These are phyloP conservation scores for Loxodes magnus DNA, from an alignment of 73 alveolate species.

Conservation along the genomic window DNA sequence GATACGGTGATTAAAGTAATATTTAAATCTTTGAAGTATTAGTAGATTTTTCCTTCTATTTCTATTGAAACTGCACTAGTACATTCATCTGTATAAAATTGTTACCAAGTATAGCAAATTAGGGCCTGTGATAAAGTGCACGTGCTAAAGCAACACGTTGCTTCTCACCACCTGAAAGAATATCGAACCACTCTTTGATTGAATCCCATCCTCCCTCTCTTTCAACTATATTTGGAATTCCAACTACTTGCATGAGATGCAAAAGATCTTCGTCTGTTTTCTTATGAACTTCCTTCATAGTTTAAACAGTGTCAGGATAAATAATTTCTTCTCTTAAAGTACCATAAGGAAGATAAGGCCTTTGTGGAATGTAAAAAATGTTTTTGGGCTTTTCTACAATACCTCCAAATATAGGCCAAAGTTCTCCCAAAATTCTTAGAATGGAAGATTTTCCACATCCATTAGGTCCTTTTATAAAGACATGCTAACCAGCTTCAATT, in stretches of 20 bases:
- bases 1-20: slow-evolving; percentile 77
- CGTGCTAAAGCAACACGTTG: slow-evolving; percentile 88
- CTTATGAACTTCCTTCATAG: slow-evolving; percentile 8
- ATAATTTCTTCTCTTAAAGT: slow-evolving; percentile 45
- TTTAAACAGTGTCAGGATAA: slow-evolving; percentile 34
- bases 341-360: slow-evolving; percentile 54
- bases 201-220: slow-evolving; percentile 56
- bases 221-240: background rate
- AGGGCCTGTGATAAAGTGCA: slow-evolving; percentile 73
- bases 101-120: slow-evolving; percentile 64
- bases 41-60: slow-evolving; percentile 65
- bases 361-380: slow-evolving; percentile 55
- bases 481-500: slow-evolving; percentile 66
- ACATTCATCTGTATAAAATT: slow-evolving; percentile 55
- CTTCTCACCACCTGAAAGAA: slow-evolving; percentile 82
- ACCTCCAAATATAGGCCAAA: slow-evolving; percentile 89
- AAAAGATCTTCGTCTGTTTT: slow-evolving; percentile 25
- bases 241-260: slow-evolving; percentile 45
- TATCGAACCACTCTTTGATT: slow-evolving; percentile 66
- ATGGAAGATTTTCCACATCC: slow-evolving; percentile 89
- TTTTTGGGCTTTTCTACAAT: slow-evolving; percentile 61
- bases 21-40: slow-evolving; percentile 16
- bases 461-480: slow-evolving; percentile 84
- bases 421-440: slow-evolving; percentile 82
- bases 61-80: slow-evolving; percentile 77